Evolutionary conservation across 192 early-diverging fungal species (phyloP).

Genomic region (Entomortierella parvispora): DNA sequence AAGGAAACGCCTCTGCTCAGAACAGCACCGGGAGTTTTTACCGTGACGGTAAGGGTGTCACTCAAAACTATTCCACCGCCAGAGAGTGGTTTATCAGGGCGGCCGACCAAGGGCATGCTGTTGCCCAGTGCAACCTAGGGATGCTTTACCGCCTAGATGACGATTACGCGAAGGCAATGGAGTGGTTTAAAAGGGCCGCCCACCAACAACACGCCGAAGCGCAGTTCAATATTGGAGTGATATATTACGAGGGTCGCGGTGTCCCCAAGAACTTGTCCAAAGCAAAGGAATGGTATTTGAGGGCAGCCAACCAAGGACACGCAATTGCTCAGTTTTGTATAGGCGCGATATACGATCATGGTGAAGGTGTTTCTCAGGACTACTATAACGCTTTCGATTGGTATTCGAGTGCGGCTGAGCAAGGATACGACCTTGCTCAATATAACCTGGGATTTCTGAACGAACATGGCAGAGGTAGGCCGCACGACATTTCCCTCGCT

Average conservation of each 20-base stretch:
- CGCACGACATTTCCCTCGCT: no score
- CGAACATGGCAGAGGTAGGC: no score
- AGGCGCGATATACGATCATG: not conserved
- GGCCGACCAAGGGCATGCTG: constrained; percentile 70
- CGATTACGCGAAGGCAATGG: constrained; percentile 56
- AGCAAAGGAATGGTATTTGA: constrained; percentile 57
- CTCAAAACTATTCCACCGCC: constrained; percentile 33
- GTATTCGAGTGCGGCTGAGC: no score
- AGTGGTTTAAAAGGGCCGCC: constrained; percentile 63
- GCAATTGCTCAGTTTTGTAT: constrained; percentile 23
- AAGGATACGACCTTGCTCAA: no score
- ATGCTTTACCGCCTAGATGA: constrained; percentile 78
- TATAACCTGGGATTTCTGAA: no score
- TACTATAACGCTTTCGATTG: no score
- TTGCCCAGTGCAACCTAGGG: constrained; percentile 79
- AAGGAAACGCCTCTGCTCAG: no score
- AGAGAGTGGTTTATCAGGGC: constrained; percentile 63
- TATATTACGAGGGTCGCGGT: constrained; percentile 52
- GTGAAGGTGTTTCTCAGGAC: not conserved
- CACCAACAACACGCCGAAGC: constrained; percentile 57
- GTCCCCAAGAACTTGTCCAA: constrained; percentile 48
- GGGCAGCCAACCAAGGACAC: no score
- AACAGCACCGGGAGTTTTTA: constrained; percentile 59
- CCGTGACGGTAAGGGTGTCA: constrained; percentile 62
- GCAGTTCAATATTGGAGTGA: constrained; percentile 53